Conservation (phyloP, 169 alveolate species). For the Cryptosporidium andersoni region DNA sequence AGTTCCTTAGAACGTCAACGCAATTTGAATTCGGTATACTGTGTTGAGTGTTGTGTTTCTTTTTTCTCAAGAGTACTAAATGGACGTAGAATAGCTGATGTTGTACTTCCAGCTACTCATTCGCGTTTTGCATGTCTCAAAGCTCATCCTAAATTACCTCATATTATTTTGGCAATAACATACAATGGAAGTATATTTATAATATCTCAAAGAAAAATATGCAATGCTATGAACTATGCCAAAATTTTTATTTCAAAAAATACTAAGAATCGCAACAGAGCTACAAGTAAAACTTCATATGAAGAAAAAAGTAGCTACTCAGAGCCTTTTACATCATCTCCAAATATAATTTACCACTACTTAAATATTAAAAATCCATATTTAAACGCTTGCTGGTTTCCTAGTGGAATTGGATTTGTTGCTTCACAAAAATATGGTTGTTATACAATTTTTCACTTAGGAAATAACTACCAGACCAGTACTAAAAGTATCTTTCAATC, state of each 20-base stretch:
- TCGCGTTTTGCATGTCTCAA: conserved; percentile 31
- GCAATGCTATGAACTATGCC: not conserved
- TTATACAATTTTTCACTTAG: conserved; percentile 17
- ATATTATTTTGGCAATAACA: conserved; percentile 22
- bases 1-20: conserved; percentile 9
- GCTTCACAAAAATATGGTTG: conserved; percentile 66
- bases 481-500: conserved; percentile 12
- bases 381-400: conserved; percentile 48
- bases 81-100: conserved; percentile 28
- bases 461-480: conserved; percentile 8
- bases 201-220: not conserved
- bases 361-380: conserved; percentile 41
- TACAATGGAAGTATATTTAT: conserved; percentile 43
- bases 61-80: conserved; percentile 23
- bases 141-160: conserved; percentile 38
- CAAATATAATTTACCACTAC: conserved; percentile 29
- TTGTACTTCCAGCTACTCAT: conserved; percentile 49
- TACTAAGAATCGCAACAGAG: no score
- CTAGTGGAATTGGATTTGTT: conserved; percentile 52
- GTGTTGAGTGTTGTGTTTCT: conserved; percentile 52
- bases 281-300: not conserved
- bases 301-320: no score
- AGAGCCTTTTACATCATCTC: not conserved
- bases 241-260: not conserved
- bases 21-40: conserved; percentile 16